phyloP scores from a whole-genome alignment of 495 filamentous ascomycete genomes.

The Hypoxylon intermedium region DNA sequence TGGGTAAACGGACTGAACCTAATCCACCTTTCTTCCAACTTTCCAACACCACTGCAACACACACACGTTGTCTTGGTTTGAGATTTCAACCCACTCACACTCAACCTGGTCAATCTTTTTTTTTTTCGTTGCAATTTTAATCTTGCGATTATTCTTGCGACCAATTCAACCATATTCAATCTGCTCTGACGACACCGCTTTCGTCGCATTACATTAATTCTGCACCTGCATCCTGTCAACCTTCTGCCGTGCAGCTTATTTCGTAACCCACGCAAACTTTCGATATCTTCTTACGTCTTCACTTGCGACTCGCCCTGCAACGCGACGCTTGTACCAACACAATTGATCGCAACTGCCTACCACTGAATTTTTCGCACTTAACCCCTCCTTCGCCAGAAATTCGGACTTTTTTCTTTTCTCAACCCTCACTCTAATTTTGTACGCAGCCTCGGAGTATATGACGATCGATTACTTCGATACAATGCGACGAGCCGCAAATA shows the following conservation, averaged over 20 bases:
- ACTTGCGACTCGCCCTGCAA: not conserved
- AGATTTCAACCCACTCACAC: not conserved
- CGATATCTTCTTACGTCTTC: not conserved
- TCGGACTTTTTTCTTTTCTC: not conserved
- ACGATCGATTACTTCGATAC: slow-evolving; percentile 19
- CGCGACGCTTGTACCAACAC: not conserved
- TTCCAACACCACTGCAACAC: not conserved
- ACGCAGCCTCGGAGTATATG: slow-evolving; percentile 13
- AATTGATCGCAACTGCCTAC: not conserved
- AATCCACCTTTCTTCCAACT: not conserved
- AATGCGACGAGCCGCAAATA: slow-evolving; percentile 25
- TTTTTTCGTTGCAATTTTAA: too few species aligned
- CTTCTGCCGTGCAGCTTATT: not conserved
- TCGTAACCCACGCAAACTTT: too few species aligned
- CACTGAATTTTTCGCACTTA: not conserved
- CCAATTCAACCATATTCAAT: slow-evolving; percentile 2
- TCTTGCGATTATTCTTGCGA: slow-evolving; percentile 2
- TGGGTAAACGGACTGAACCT: not conserved
- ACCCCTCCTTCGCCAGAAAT: not conserved
- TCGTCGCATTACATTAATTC: not conserved
- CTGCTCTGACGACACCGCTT: not conserved
- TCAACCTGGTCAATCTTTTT: slow-evolving; percentile 7
- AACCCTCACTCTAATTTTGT: not conserved
- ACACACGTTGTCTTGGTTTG: slow-evolving; percentile 21
- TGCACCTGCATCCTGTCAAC: not conserved